A percentile compares a stretch with the other conserved stretches of the same genome.
Evolutionary conservation across 768 basidiomycete species (phyloP).

Genomic region (Serendipita sp.): DNA sequence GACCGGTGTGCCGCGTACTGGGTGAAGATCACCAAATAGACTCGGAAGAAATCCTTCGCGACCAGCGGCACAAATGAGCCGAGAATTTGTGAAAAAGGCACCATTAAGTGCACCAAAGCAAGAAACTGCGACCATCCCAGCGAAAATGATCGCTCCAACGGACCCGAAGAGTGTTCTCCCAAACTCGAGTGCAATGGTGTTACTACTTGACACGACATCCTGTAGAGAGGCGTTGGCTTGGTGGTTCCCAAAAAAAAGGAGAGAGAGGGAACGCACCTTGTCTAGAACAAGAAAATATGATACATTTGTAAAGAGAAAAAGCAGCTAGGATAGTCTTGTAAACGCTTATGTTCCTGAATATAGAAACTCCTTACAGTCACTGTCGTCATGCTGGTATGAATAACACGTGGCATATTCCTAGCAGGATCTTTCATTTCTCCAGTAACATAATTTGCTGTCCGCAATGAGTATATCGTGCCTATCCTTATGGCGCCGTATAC

Average conservation of each 20-base stretch:
- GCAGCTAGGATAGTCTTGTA: conserved; percentile 26
- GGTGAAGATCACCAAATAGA: conserved; percentile 64
- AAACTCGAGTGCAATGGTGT: conserved; percentile 84
- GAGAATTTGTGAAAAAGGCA: conserved; percentile 58
- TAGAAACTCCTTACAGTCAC: conserved; percentile 41
- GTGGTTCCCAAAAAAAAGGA: not conserved
- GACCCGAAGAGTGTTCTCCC: conserved; percentile 75
- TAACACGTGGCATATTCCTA: conserved; percentile 74
- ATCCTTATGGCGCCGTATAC: not conserved
- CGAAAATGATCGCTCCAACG: conserved; percentile 74
- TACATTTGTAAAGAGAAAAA: conserved; percentile 71
- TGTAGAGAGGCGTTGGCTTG: conserved; percentile 14
- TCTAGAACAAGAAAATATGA: conserved; percentile 91
- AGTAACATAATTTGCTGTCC: conserved; percentile 72
- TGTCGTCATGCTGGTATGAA: conserved; percentile 78
- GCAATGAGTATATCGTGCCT: not conserved
- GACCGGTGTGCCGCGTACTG: conserved; percentile 62
- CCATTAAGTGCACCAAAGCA: conserved; percentile 93
- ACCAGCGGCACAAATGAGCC: conserved; percentile 78
- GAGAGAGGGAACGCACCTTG: conserved; percentile 30
- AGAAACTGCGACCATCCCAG: conserved; percentile 81
- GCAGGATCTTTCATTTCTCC: conserved; percentile 73
- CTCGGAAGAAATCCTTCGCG: conserved; percentile 76
- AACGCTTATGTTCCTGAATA: not conserved
- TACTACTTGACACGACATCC: conserved; percentile 57